A percentile compares a stretch with the other conserved stretches of the same genome.
Evolutionary conservation across 164 flowering plant genomes (phyloP).

Genomic region (Dillenia turbinata): DNA sequence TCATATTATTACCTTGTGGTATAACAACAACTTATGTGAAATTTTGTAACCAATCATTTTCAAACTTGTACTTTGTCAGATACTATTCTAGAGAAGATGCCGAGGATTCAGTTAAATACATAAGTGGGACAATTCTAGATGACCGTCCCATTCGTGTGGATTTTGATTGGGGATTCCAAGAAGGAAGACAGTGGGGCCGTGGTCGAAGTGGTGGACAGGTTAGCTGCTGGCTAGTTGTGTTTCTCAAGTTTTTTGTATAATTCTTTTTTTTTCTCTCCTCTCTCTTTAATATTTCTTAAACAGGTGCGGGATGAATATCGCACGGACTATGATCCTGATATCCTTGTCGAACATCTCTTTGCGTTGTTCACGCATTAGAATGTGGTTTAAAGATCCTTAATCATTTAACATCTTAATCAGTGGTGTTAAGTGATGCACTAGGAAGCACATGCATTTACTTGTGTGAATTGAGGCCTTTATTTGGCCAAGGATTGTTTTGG

Average conservation of each 20-base stretch:
- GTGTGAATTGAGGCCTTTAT: no score
- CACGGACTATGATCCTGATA: conserved; percentile 98
- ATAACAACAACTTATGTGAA: no score
- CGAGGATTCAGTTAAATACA: conserved; percentile 87
- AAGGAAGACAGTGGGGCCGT: conserved; percentile 99
- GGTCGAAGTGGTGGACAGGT: conserved; percentile 99
- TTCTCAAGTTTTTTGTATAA: neutral
- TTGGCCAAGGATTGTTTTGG: no score
- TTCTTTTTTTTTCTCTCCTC: neutral
- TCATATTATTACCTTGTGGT: no score
- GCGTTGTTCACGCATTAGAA: no score
- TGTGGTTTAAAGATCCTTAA: no score
- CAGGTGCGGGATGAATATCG: conserved; percentile 99
- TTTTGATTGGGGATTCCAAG: conserved; percentile 99
- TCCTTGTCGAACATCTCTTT: conserved; percentile 41
- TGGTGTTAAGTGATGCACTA: no score
- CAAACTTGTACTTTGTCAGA: conserved; percentile 28
- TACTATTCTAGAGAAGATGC: conserved; percentile 91
- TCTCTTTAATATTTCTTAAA: neutral
- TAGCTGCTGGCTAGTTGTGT: conserved; percentile 1
- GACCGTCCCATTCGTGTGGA: conserved; percentile 97
- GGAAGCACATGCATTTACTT: no score
- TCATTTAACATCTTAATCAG: no score
- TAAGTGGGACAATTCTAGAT: conserved; percentile 97
- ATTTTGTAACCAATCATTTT: no score